phyloP scores from a whole-genome alignment of 768 basidiomycete genomes.

The Steccherinum ochraceum region DNA sequence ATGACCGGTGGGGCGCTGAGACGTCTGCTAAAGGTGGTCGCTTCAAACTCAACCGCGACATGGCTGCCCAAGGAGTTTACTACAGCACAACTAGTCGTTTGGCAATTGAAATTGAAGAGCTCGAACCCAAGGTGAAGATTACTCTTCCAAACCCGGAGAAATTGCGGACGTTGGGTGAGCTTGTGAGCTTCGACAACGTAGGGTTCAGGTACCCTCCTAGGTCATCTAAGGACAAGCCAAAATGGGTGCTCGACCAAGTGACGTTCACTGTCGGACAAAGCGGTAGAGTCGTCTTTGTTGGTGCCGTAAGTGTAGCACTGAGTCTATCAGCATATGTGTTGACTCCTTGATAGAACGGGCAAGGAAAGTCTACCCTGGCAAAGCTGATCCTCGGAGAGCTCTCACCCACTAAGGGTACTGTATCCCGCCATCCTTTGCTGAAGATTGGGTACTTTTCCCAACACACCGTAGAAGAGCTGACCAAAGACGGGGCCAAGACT shows the following conservation, averaged over 20 bases:
- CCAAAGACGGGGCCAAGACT: constrained; percentile 10
- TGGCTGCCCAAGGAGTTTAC: constrained; percentile 1
- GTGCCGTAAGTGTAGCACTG: constrained; percentile 7
- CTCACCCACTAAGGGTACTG: constrained; percentile 10
- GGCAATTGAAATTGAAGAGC: constrained; percentile 12
- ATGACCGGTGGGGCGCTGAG: constrained; percentile 17
- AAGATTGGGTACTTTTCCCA: constrained; percentile 19
- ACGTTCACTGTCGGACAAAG: constrained; percentile 15
- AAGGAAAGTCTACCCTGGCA: constrained; percentile 17
- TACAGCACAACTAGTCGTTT: constrained; percentile 7
- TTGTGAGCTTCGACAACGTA: constrained; percentile 15
- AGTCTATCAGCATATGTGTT: too few relatives aligned
- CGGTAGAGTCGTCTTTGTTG: constrained; percentile 14
- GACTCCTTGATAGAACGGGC: constrained; percentile 10
- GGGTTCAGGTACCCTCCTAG: constrained; percentile 9
- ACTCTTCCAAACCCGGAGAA: constrained; percentile 13
- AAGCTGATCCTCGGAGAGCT: constrained; percentile 17
- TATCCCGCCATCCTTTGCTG: constrained; percentile 11
- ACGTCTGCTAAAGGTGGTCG: constrained; percentile 16
- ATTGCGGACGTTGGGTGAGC: constrained; percentile 13
- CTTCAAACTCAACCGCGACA: constrained; percentile 19
- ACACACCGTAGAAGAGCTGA: constrained; percentile 17
- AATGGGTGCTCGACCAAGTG: constrained; percentile 10
- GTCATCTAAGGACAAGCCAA: background rate
- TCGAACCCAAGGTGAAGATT: constrained; percentile 13